These are phyloP conservation scores for Mycena filopes DNA, from an alignment of 768 basidiomycete species.

Conservation along the genomic window DNA sequence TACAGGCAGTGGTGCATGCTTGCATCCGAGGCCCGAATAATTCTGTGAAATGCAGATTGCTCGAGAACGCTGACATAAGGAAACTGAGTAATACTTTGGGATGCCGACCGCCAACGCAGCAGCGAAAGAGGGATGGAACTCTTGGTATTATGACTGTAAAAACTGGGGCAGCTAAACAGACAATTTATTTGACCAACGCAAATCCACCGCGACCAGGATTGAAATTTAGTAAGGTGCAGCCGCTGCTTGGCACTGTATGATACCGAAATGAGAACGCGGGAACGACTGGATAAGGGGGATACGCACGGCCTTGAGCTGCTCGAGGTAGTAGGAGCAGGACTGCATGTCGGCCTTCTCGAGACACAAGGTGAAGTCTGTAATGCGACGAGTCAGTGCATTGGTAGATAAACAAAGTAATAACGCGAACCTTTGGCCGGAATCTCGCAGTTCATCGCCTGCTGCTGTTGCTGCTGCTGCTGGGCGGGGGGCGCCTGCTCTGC, in stretches of 20 bases:
- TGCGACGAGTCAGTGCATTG: conserved; percentile 6
- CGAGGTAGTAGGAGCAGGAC: conserved; percentile 23
- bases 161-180: conserved; percentile 17
- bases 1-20: too few relatives aligned
- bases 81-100: too few relatives aligned
- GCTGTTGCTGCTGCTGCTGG: conserved; percentile 59
- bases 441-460: conserved; percentile 69
- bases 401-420: conserved; percentile 16
- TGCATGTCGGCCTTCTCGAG: conserved; percentile 44
- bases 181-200: conserved; percentile 2
- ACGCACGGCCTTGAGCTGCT: conserved; percentile 29
- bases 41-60: too few relatives aligned
- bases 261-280: conserved; percentile 1
- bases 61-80: too few relatives aligned
- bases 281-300: not conserved
- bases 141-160: conserved; percentile 19
- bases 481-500: conserved; percentile 60
- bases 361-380: conserved; percentile 85
- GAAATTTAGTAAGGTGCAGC: conserved; percentile 65
- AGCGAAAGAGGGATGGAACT: not conserved
- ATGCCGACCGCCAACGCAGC: too few relatives aligned
- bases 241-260: conserved; percentile 77
- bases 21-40: too few relatives aligned
- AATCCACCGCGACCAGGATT: conserved; percentile 15
- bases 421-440: conserved; percentile 80